phyloP scores from a whole-genome alignment of 176 grass and related monocot genomes.

The Oryza brachyantha region DNA sequence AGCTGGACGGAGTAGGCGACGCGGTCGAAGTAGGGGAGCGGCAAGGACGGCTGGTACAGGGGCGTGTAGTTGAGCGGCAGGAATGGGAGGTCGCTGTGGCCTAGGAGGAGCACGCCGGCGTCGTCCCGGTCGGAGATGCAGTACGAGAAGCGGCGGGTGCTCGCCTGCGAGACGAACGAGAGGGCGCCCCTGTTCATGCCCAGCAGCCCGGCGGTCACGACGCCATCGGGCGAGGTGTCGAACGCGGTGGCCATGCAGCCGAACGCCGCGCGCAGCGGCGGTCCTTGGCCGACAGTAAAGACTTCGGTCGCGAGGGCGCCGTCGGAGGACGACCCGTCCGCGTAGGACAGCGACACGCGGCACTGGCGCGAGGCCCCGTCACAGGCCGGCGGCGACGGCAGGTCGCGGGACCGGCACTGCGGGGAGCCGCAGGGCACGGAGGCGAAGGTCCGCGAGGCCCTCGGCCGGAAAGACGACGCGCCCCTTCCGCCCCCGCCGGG shows the following conservation, averaged over 20 bases:
- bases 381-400: slow-evolving; percentile 66
- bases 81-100: slow-evolving; percentile 78
- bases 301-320: slow-evolving; percentile 76
- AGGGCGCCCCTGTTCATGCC: slow-evolving; percentile 90
- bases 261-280: slow-evolving; percentile 62
- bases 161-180: slow-evolving; percentile 81
- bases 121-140: slow-evolving; percentile 95
- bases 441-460: slow-evolving; percentile 58
- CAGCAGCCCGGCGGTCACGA: slow-evolving; percentile 57
- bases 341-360: slow-evolving; percentile 70
- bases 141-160: slow-evolving; percentile 85
- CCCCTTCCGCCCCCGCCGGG: background rate
- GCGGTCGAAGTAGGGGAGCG: slow-evolving; percentile 95
- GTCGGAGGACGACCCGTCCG: slow-evolving; percentile 81
- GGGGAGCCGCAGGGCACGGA: slow-evolving; percentile 69
- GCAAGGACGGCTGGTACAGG: slow-evolving; percentile 53
- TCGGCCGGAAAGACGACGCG: slow-evolving; percentile 36
- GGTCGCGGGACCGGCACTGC: slow-evolving; percentile 65
- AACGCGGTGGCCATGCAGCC: slow-evolving; percentile 79
- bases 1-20: slow-evolving; percentile 89
- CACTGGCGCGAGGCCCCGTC: slow-evolving; percentile 53
- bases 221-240: slow-evolving; percentile 52
- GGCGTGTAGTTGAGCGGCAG: slow-evolving; percentile 92
- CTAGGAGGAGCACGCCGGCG: slow-evolving; percentile 78
- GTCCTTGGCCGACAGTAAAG: slow-evolving; percentile 53